Base-by-base conservation (phyloP, 306 rosid genomes). In the Adenanthera pavonina region DNA sequence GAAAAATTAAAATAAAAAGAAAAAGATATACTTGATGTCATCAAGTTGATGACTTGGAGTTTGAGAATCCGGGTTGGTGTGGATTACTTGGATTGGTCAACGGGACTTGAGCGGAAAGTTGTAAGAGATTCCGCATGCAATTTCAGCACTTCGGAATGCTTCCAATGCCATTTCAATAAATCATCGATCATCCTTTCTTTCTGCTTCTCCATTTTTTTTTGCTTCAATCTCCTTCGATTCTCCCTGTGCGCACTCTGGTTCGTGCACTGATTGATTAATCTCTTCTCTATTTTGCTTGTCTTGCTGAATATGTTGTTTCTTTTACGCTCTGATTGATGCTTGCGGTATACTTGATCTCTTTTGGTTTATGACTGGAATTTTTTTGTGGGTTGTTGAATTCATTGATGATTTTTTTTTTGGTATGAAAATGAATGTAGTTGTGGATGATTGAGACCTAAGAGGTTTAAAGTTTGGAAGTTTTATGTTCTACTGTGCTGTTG, bases 241-340 rank as follows among this genome's bases (percentile, higher is more conserved):
- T 17, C 49, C 51, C 49, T 44, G 75, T 78, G 10, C 65, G 35
- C n/a, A 11, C 72, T 79, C 88, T 83, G 89, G 89, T 90, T 79
- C 56, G 83, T 81, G 33, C 83, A 25, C 35, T 54, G 43, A 57
- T 38, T 69, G 36, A 19, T 48, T 48, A 75, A 3, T 76, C 60
- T 17, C 30, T 72, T 72, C 80, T 75, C n/a, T 72, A 17, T 36
- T 20, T 44, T 34, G 30, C 13, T 2, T 25, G 2, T 17, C 40
- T 17, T 34, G 69, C n/a, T 34, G 8, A 34, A 10, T 47, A n/a
- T 2, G 7, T 10, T 51, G 6, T 49, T 43, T 8, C 38, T 17
- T 16, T 6, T 47, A 20, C 76, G 54, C 13, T 53, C 75, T 4
- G 0, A 7, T 61, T 59, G 47, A 46, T 80, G 77, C 6, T 73